Evolutionary conservation across 768 basidiomycete genomes (phyloP).

Genomic region (Tremella fuciformis): DNA sequence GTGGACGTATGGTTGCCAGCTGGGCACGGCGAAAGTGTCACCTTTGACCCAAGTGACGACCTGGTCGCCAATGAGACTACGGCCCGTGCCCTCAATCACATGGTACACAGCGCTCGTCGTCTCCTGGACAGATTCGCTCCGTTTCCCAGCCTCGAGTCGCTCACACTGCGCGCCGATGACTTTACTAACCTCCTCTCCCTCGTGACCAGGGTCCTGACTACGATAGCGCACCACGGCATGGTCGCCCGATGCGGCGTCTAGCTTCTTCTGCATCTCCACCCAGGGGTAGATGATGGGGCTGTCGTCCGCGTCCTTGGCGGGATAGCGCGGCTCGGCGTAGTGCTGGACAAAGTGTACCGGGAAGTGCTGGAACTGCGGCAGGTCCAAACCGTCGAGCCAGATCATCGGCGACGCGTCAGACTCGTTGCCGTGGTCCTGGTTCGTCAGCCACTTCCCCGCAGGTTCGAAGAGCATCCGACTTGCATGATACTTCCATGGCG

Average conservation of each 20-base stretch:
- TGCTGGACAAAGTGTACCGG: constrained; percentile 23
- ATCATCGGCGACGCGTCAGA: constrained; percentile 20
- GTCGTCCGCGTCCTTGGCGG: constrained; percentile 10
- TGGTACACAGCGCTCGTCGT: constrained; percentile 19
- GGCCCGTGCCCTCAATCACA: constrained; percentile 17
- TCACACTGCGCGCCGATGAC: constrained; percentile 21
- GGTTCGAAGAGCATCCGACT: neutral
- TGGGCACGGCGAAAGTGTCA: constrained; percentile 19
- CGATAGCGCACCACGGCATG: constrained; percentile 12
- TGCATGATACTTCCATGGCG: constrained; percentile 14
- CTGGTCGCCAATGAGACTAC: constrained; percentile 13
- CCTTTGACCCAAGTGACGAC: constrained; percentile 19
- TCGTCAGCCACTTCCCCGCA: neutral
- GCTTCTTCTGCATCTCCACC: constrained; percentile 16
- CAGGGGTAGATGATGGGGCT: constrained; percentile 18
- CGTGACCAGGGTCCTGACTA: constrained; percentile 10
- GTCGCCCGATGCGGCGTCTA: constrained; percentile 9
- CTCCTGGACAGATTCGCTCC: constrained; percentile 4
- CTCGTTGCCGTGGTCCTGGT: constrained; percentile 21
- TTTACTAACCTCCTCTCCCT: constrained; percentile 17
- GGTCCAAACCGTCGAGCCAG: constrained; percentile 25
- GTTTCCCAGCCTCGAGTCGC: constrained; percentile 10
- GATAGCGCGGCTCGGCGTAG: constrained; percentile 18
- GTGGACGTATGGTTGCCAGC: constrained; percentile 19
- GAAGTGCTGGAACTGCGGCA: constrained; percentile 23